These are phyloP conservation scores for Penicillium corylophilum DNA, from an alignment of 2,329 filamentous ascomycete species.

Conservation along the genomic window DNA sequence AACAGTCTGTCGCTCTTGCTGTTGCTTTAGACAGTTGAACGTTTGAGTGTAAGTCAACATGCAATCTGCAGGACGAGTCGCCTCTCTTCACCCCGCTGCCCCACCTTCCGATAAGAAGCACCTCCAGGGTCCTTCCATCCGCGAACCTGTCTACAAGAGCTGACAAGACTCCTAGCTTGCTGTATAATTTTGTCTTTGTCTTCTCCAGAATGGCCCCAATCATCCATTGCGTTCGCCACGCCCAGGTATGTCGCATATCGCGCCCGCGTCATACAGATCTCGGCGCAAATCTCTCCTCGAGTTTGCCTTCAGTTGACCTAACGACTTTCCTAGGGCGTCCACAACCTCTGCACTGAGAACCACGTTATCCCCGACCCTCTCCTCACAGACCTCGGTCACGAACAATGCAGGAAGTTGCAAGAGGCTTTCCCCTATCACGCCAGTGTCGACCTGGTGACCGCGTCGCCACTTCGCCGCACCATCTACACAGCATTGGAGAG, in stretches of 20 bases:
- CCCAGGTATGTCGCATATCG: conserved; percentile 38
- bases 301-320: conserved; percentile 5
- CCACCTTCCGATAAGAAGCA: conserved; percentile 25
- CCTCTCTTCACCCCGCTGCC: conserved; percentile 15
- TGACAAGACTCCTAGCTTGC: neutral
- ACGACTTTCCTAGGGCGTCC: conserved; percentile 61
- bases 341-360: conserved; percentile 73
- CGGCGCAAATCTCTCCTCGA: neutral
- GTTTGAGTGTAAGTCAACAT: neutral
- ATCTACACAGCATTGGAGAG: conserved; percentile 72
- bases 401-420: conserved; percentile 69
- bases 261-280: neutral
- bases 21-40: neutral
- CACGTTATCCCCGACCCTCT: conserved; percentile 73
- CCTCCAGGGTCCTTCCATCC: neutral
- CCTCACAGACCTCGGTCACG: conserved; percentile 71
- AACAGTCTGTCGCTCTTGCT: neutral
- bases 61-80: neutral
- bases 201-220: conserved; percentile 40
- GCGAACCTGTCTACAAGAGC: neutral
- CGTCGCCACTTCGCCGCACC: conserved; percentile 78
- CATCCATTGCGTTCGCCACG: conserved; percentile 48
- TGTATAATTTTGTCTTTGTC: neutral
- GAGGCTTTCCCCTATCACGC: conserved; percentile 64
- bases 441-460: conserved; percentile 67